Base-by-base conservation (phyloP, 1,284 basidiomycete genomes). In the Fomitopsis palustris region DNA sequence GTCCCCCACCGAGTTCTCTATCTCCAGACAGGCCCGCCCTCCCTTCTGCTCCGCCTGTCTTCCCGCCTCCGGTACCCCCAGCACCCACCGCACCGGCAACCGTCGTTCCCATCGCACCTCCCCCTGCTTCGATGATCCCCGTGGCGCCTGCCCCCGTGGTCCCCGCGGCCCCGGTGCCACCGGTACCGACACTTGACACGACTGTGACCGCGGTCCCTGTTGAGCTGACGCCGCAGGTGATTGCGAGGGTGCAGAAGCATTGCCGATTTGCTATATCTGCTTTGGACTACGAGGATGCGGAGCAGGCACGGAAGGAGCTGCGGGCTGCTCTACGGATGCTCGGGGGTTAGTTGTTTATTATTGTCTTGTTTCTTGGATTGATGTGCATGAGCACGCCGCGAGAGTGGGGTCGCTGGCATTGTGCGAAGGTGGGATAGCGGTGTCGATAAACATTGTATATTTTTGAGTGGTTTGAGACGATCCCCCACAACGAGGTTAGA, bases 241-340 rank as follows among this genome's bases (percentile, higher is more conserved):
- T 95, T 38, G 80, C 87, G 29, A 85, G 87, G 65, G 84, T 84
- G 25, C 94, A 97, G 78, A 96, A 93, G 70, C 94, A 96, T 68
- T 94, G 93, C 67, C 83, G 84, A 56, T 96, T 89, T 75, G 95
- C 95, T 7, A 93, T 96, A 61, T 94, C 92, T 21, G 86, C 95
- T 19, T 76, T 98, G 59, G 93, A 97, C 69, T 98, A 95, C 71
- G 95, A 97, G 69, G 95, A 98, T 72, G 79, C 81, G 16, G 89
- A 90, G 64, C 89, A 91, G 64, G 95, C 95, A 23, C 80, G 83
- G 67, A 87, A 84, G 69, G 92, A 97, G 74, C 74, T 97, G 64
- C 78, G 84, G 63, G 79, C 83, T 37, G 95, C 95, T 19, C 75
- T 96, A 64, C 81, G 78, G 37, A 74, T 87, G 59, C 77, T 96